Evolutionary conservation across 2,329 filamentous ascomycete species (phyloP), one percentile per base, ranked within the genome.

Genomic region (Talaromyces verruculosus): DNA sequence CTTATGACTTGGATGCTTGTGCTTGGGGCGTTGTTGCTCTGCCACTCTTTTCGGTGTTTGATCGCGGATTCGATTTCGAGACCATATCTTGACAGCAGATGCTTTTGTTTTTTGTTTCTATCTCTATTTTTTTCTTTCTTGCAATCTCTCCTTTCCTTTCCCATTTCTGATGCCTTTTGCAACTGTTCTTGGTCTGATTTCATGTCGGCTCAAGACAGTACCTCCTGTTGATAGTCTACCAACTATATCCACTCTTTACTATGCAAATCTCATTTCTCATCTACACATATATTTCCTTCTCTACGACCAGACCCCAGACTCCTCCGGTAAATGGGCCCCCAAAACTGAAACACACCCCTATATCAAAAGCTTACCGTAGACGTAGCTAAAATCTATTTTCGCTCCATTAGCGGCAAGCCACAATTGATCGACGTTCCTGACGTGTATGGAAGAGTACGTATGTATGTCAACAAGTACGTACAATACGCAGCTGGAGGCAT

Each of bases 191-290:
- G 47, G 30, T 11, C 60, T 45, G 61, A 61, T 61, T 51, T 51
- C n/a, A 53, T 55, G 53, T 57, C 53, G 15, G 53, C 10, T 22
- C 53, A 37, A 37, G n/a, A 37, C 33, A 57, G 53, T 37, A 17
- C 35, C 37, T 66, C 63, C 51, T 64, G 67, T 64, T 64, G 51
- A 65, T 62, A 58, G 33, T 62, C 62, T 67, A 30, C 51, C 61
- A 63, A 62, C 64, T 65, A 35, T 64, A 64, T 66, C 63, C 67
- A 61, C 58, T 69, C 69, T 61, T 63, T 70, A 68, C 65, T 62
- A 68, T 61, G 65, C 64, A 65, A 57, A 58, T 65, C 63, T 66
- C 68, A 64, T 68, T 69, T 61, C 53, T 57, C 53, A 57, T 37
- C 17, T 35, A 13, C 33, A 17, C n/a, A 37, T 15, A 25, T 39